A percentile compares a stretch with the other conserved stretches of the same genome.
Conservation (phyloP, 345 rosid species). For the Dipteronia dyeriana region DNA sequence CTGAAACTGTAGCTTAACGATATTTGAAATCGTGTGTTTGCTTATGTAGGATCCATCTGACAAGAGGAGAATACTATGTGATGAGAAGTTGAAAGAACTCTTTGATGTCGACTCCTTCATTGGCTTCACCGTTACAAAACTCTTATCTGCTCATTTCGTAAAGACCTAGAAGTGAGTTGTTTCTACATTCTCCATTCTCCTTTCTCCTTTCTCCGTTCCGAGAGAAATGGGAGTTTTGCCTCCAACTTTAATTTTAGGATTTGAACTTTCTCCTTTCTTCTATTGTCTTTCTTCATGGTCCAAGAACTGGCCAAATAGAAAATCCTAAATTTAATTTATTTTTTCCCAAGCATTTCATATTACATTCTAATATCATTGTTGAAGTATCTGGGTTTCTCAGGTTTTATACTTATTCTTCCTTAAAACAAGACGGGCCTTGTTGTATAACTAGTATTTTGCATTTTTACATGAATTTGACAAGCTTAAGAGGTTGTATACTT, state of each 20-base stretch:
- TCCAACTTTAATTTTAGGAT: neutral
- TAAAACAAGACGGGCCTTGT: neutral
- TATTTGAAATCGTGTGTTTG: conserved; percentile 16
- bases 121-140: conserved; percentile 54
- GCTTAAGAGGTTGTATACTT: neutral
- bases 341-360: neutral
- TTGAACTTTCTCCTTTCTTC: neutral
- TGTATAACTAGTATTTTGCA: neutral
- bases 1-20: conserved; percentile 1
- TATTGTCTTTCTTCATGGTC: neutral
- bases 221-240: conserved; percentile 24
- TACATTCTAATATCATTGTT: neutral
- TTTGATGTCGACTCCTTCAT: conserved; percentile 46
- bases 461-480: neutral
- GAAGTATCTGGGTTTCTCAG: neutral
- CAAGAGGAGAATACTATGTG: conserved; percentile 49
- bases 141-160: conserved; percentile 41
- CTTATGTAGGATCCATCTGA: conserved; percentile 51
- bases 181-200: neutral
- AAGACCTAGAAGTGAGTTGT: conserved; percentile 38
- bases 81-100: conserved; percentile 57
- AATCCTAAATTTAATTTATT: conserved; percentile 16
- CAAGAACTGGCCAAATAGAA: neutral
- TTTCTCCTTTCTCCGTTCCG: neutral
- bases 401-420: neutral